These are phyloP conservation scores for Diaporthe sp. DNA, from an alignment of 2,329 filamentous ascomycete species.

Conservation along the genomic window DNA sequence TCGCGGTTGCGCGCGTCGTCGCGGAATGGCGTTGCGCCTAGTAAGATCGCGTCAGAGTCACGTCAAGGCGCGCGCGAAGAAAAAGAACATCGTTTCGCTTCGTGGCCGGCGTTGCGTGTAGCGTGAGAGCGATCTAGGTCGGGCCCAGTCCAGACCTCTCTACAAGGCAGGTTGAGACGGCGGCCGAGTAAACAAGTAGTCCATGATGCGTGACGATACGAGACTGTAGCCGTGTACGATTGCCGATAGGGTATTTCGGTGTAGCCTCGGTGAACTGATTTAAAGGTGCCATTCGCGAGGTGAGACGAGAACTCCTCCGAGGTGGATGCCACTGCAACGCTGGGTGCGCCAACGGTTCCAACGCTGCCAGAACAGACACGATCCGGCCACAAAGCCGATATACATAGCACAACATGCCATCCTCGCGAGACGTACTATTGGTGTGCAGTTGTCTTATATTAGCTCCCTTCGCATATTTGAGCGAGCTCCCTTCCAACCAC, in stretches of 20 bases:
- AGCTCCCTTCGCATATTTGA: constrained; percentile 6
- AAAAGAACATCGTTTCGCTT: background rate
- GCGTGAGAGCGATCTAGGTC: background rate
- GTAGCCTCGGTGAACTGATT: background rate
- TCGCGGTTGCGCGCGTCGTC: background rate
- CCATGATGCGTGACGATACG: background rate
- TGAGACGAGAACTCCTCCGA: background rate
- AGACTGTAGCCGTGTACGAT: background rate
- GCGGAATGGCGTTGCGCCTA: background rate
- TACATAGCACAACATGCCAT: background rate
- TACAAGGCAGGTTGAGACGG: background rate
- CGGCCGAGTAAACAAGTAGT: background rate
- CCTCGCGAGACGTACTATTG: background rate
- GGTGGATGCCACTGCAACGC: background rate
- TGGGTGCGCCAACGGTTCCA: too few relatives aligned
- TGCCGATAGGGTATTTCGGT: background rate
- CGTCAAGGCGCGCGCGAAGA: background rate
- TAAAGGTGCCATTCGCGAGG: background rate
- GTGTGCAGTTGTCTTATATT: constrained; percentile 24
- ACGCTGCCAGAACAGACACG: background rate
- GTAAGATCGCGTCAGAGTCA: background rate
- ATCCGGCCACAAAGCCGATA: background rate
- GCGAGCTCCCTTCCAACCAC: background rate
- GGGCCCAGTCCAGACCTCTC: background rate
- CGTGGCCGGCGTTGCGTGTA: background rate